Conservation (phyloP, 805 yeast species). For the Cyberlindnera galapagoensis region DNA sequence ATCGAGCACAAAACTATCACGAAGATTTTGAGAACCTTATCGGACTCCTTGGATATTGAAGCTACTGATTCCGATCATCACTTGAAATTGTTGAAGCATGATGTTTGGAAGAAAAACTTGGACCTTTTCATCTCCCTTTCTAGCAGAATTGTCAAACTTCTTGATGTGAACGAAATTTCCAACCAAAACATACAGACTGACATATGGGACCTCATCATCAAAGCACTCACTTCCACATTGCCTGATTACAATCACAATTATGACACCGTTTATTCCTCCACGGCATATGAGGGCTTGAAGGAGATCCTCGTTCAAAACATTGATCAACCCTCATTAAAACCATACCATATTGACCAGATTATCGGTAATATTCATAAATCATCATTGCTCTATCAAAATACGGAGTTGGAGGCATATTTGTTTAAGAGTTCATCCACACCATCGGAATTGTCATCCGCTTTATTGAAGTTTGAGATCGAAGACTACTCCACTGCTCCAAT, state of each 20-base stretch:
- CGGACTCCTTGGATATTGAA: constrained; percentile 45
- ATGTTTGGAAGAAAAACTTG: constrained; percentile 53
- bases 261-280: constrained; percentile 40
- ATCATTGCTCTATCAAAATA: constrained; percentile 54
- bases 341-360: constrained; percentile 34
- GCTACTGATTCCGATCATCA: constrained; percentile 27
- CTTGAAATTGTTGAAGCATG: constrained; percentile 12
- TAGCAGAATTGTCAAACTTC: constrained; percentile 20
- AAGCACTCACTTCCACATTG: constrained; percentile 35
- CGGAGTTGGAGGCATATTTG: constrained; percentile 42
- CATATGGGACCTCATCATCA: constrained; percentile 37
- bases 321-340: constrained; percentile 22
- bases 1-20: constrained; percentile 39
- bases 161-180: constrained; percentile 8
- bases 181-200: constrained; percentile 8
- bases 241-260: constrained; percentile 22
- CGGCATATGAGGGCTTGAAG: constrained; percentile 38
- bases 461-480: constrained; percentile 38
- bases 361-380: constrained; percentile 46
- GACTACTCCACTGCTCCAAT: constrained; percentile 53
- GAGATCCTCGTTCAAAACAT: constrained; percentile 36
- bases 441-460: constrained; percentile 29
- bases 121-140: constrained; percentile 33
- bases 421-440: constrained; percentile 25
- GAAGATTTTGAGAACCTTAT: constrained; percentile 41